Conservation (phyloP, 2,329 filamentous ascomycete genomes). For the Arthrobotrys conoides region DNA sequence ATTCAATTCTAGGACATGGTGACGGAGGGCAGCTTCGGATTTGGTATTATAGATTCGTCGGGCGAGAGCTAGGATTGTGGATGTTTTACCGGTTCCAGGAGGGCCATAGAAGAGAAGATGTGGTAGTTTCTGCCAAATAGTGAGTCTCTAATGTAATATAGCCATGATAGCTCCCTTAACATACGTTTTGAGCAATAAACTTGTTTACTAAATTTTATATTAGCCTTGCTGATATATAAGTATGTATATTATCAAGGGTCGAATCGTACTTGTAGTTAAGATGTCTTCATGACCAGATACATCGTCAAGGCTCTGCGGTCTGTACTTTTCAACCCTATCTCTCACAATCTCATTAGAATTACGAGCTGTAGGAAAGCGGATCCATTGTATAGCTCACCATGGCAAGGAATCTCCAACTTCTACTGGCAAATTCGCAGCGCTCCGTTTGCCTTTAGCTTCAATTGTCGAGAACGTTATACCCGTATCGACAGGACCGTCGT, state of each 20-base stretch:
- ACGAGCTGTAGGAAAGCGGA: neutral
- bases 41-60: slow-evolving; percentile 86
- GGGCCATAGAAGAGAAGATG: slow-evolving; percentile 97
- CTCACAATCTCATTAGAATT: slow-evolving; percentile 60
- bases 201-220: slow-evolving; percentile 77
- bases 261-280: slow-evolving; percentile 78
- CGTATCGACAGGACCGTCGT: slow-evolving; percentile 68
- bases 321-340: slow-evolving; percentile 93
- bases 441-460: slow-evolving; percentile 86
- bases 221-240: neutral
- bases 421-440: slow-evolving; percentile 90
- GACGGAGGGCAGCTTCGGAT: slow-evolving; percentile 82
- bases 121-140: slow-evolving; percentile 76
- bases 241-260: neutral
- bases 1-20: slow-evolving; percentile 98
- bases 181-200: slow-evolving; percentile 90
- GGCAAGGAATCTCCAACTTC: slow-evolving; percentile 94
- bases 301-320: slow-evolving; percentile 87
- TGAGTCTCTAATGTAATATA: slow-evolving; percentile 7
- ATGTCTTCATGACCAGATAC: slow-evolving; percentile 98
- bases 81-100: slow-evolving; percentile 97
- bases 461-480: slow-evolving; percentile 79
- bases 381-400: slow-evolving; percentile 74
- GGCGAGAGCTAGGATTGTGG: slow-evolving; percentile 92
- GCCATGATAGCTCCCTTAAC: slow-evolving; percentile 41